Base-by-base conservation (phyloP, 73 alveolate genomes). In the Paramecium caudatum region DNA sequence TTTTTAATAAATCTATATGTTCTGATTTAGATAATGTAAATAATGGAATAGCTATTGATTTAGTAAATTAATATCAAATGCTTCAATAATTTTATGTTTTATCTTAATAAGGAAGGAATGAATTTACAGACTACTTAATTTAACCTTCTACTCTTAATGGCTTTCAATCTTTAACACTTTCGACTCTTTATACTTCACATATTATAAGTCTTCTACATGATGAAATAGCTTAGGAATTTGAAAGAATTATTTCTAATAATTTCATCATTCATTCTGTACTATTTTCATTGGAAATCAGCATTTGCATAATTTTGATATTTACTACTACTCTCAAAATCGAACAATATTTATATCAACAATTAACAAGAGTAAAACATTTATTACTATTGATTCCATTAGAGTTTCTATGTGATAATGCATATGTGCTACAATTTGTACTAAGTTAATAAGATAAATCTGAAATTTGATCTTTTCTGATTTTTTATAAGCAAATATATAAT, bases 171-270 rank as follows among this genome's bases (percentile, higher is more conserved):
- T n/a, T n/a, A n/a, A n/a, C n/a, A n/a, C n/a, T n/a, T n/a, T n/a
- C n/a, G n/a, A n/a, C n/a, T n/a, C n/a, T 55, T 10, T 55, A 55
- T 55, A 55, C 80, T 27, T 55, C 80, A 12, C 30, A 55, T 10
- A 55, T 55, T 9, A 27, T 55, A 27, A 55, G 80, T 55, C 80
- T 55, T 23, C 30, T 55, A 55, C 46, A 55, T 23, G 80, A 55
- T 5, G 23, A 37, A 27, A 55, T 55, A 27, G 19, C 0, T 27
- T 55, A 55, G 23, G 15, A 23, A 55, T 10, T 43, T 10, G 80
- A 55, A 16, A 23, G 9, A 0, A 9, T 10, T 12, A 37, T 55
- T 10, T 3, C 12, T 27, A 55, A 2, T 55, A 55, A 55, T 55
- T 27, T 37, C 23, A 19, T 55, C 8, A 55, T 55, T 55, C 80